phyloP scores from a whole-genome alignment of 106 monocot species.

The Acanthochlamys bracteata region DNA sequence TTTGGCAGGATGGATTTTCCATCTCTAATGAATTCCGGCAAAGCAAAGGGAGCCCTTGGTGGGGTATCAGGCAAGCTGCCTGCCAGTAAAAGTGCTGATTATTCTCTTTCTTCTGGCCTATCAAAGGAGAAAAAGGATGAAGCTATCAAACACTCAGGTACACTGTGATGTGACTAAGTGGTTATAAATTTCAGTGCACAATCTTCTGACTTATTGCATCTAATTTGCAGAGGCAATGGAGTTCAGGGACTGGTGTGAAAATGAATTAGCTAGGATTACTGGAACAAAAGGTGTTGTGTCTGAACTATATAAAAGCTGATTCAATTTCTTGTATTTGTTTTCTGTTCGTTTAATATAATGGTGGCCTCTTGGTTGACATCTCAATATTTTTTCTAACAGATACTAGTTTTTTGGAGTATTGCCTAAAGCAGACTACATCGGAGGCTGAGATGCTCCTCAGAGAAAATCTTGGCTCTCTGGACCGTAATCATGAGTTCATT shows the following conservation, averaged over 20 bases:
- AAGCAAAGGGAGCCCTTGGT: slow-evolving; percentile 20
- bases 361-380: not conserved
- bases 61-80: slow-evolving; percentile 18
- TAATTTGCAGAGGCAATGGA: slow-evolving; percentile 74
- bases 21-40: slow-evolving; percentile 28
- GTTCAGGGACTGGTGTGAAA: slow-evolving; percentile 89
- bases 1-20: slow-evolving; percentile 50
- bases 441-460: slow-evolving; percentile 75
- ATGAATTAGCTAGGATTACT: slow-evolving; percentile 66
- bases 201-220: not conserved
- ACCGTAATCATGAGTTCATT: slow-evolving; percentile 61
- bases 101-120: slow-evolving; percentile 19
- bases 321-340: not conserved
- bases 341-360: not conserved
- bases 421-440: slow-evolving; percentile 56
- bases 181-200: too few relatives aligned
- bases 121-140: slow-evolving; percentile 47
- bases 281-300: slow-evolving; percentile 69
- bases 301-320: not conserved
- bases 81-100: slow-evolving; percentile 13
- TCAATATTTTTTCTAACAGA: slow-evolving; percentile 27
- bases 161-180: not conserved
- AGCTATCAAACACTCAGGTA: slow-evolving; percentile 47
- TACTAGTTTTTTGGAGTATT: slow-evolving; percentile 84
- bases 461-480: slow-evolving; percentile 75